phyloP scores from a whole-genome alignment of 2,329 filamentous ascomycete species.

The Colletotrichum tropicicola region DNA sequence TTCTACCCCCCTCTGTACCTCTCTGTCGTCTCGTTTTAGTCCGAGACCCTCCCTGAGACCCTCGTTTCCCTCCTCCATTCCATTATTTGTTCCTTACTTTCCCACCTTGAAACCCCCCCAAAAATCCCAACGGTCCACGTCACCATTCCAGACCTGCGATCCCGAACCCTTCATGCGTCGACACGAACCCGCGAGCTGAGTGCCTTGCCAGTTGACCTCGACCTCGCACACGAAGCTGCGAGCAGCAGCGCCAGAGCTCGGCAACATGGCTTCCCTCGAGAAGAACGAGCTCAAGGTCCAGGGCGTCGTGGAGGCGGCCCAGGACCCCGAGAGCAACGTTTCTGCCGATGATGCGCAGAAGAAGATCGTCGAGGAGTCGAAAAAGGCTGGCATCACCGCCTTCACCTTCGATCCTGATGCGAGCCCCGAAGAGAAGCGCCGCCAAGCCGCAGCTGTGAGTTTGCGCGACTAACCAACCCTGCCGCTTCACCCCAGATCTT shows the following conservation, averaged over 20 bases:
- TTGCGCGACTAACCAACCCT: background rate
- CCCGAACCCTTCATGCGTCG: constrained; percentile 22
- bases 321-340: constrained; percentile 73
- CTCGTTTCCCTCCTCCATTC: constrained; percentile 6
- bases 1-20: constrained; percentile 3
- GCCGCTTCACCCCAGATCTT: background rate
- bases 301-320: constrained; percentile 80
- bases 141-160: background rate
- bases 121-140: background rate
- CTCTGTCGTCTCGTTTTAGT: constrained; percentile 19
- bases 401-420: constrained; percentile 91
- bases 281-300: constrained; percentile 79
- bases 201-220: constrained; percentile 24
- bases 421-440: constrained; percentile 82
- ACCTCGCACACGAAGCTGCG: constrained; percentile 11
- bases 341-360: constrained; percentile 77
- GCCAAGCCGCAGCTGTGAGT: constrained; percentile 79
- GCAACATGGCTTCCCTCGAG: constrained; percentile 40
- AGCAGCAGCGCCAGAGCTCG: constrained; percentile 17
- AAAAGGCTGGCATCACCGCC: constrained; percentile 79
- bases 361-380: constrained; percentile 79
- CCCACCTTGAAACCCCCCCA: constrained; percentile 8
- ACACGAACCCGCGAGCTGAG: constrained; percentile 17
- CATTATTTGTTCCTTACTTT: background rate
- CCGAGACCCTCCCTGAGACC: constrained; percentile 25